Percentiles rank a stretch among this genome's conserved stretches.
Conservation (phyloP, 495 filamentous ascomycete genomes). For the Aspergillus wentii region DNA sequence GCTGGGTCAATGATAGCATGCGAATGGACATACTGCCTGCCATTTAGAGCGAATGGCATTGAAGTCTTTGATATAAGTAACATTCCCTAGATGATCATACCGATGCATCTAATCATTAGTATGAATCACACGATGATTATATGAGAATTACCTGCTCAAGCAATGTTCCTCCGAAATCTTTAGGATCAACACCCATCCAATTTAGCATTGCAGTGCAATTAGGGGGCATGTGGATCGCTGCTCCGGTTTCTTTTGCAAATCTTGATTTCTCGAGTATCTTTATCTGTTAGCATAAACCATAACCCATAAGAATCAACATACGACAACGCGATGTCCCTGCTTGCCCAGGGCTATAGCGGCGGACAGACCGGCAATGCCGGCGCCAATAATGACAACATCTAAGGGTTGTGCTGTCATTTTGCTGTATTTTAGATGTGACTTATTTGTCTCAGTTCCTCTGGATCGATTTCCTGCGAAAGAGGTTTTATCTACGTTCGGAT, state of each 20-base stretch:
- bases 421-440: too few species aligned
- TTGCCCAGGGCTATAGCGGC: conserved; percentile 26
- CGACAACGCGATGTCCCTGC: conserved; percentile 25
- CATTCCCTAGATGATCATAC: conserved; percentile 12
- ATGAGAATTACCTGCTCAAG: conserved; percentile 13
- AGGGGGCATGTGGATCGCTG: conserved; percentile 47
- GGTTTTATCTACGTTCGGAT: too few species aligned
- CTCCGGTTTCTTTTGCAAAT: conserved; percentile 52
- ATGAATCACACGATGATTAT: neutral
- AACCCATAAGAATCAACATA: conserved; percentile 5
- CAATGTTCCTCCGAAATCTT: conserved; percentile 22
- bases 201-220: conserved; percentile 44
- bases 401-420: too few species aligned
- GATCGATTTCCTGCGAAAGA: too few species aligned
- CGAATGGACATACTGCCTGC: conserved; percentile 15
- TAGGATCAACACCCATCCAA: conserved; percentile 42
- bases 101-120: conserved; percentile 13
- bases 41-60: conserved; percentile 11
- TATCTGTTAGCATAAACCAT: neutral
- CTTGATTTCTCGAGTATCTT: conserved; percentile 47
- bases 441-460: too few species aligned
- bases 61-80: conserved; percentile 17
- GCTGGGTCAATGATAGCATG: neutral
- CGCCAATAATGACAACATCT: conserved; percentile 22
- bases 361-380: conserved; percentile 26